Evolutionary conservation across 345 rosid species (phyloP), one percentile per base, ranked within the genome.

Genomic region (Eucalyptus cladocalyx): DNA sequence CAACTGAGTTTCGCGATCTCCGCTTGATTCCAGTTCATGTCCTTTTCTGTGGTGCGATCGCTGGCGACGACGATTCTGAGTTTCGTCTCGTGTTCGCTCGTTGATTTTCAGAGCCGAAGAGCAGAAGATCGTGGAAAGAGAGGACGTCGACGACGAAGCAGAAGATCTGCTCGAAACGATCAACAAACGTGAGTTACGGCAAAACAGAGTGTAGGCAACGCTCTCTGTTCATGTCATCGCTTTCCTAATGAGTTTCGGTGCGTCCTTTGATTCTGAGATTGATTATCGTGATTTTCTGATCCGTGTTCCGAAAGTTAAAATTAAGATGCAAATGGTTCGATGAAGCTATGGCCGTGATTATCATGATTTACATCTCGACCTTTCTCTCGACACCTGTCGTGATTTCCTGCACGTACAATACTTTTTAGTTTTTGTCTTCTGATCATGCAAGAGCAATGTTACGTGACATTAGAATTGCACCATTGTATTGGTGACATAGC

Each of bases 1-100:
- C 62, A 24, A 4, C 3, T 90, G 87, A 92, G 91, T 42, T 93
- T 90, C 86, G 90, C 92, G 88, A 50, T 90, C 90, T 96, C 92
- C 19, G 11, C 21, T 24, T 2, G 76, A 32, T 67, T 16, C 32
- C 23, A 1, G 3, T 1, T 32, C 76, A 0, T 32, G 40, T 67
- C 40, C 40, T 8, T 17, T 67, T 16, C 21, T 11, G 11, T 0
- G 4, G 17, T 0, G 16, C 11, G 4, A 32, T 67, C 2, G 40
- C 11, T 2, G 17, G 0, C 1, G 11, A 8, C 2, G 37, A 30
- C 4, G 34, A 30, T 4, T 15, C 23, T 32, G 80, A 67, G 40
- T 47, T 23, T 14, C 87, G 83, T 87, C 51, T 92, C 58, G 87
- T 67, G 43, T 62, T 80, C 5, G 19, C 76, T 30, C 49, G 40